Evolutionary conservation across 1,284 basidiomycete species (phyloP), one percentile per base, ranked within the genome.

Genomic region (Tilletia indica): DNA sequence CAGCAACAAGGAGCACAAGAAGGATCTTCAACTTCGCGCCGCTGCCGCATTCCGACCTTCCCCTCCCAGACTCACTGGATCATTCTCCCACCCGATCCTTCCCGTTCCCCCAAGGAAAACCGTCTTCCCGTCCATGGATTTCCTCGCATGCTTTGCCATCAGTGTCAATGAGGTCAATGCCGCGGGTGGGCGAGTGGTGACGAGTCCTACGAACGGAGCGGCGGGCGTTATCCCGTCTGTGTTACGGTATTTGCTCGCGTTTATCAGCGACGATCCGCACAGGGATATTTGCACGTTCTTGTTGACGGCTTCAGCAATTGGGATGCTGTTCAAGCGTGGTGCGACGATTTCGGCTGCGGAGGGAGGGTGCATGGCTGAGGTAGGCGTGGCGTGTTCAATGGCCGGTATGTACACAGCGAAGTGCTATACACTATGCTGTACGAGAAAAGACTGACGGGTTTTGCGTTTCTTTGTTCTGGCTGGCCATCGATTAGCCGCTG

Each of bases 301-400:
- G 63, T 86, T 94, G 70, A 94, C 92, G 2, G 92, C 93, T 64
- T 71, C 80, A 89, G 94, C 94, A 1, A 86, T 97, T 70, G 94
- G 94, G 4, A 98, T 98, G 96, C 87, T 98, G 21, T 97, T 96
- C 87, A 98, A 98, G 84, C 89, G 95, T 70, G 95, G 95, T 31
- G 95, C 94, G 70, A 97, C 95, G 0, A 97, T 98, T 68, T 93
- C 91, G 58, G 96, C 95, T 9, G 95, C 96, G 0, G 95, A 98
- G 56, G 80, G 80, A 14, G 81, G 79, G 0, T 87, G 86, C 73
- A 86, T 87, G 86, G 86, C 77, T 58, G 80, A 84, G 71, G 82
- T 85, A 0, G 84, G 84, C 0, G 92, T 93, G 42, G 93, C 93
- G 1, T 93, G 92, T 77, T 92, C 92, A 1, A 95, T 94, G 92